These are phyloP conservation scores for Paramecium caudatum DNA, from an alignment of 73 alveolate species.

Conservation along the genomic window DNA sequence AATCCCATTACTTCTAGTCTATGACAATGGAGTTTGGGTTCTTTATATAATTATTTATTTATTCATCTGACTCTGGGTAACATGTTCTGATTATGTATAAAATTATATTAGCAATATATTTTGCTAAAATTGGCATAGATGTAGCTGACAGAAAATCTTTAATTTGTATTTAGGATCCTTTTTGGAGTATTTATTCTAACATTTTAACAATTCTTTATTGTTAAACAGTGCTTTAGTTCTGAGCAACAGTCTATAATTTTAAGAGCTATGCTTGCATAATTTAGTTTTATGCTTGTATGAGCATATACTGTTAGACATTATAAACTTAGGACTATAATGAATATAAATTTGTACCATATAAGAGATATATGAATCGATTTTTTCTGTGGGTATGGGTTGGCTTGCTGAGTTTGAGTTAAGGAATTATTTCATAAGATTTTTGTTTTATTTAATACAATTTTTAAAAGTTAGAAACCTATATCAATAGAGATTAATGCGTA, in stretches of 20 bases:
- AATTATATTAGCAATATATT: slow-evolving; percentile 6
- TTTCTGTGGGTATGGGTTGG: slow-evolving; percentile 32
- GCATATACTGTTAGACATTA: background rate
- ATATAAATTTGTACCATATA: background rate
- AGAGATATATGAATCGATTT: slow-evolving; percentile 27
- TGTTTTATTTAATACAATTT: too few species aligned
- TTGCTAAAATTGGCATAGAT: background rate
- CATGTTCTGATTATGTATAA: background rate
- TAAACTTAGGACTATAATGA: slow-evolving; percentile 5
- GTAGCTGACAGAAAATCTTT: background rate
- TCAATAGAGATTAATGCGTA: too few species aligned
- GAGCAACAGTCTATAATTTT: background rate
- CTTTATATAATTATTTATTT: background rate
- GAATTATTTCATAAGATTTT: too few species aligned
- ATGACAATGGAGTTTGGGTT: slow-evolving; percentile 5
- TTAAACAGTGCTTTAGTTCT: background rate
- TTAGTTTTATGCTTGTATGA: background rate
- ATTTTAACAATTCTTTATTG: background rate
- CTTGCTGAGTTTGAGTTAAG: too few species aligned
- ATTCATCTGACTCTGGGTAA: background rate
- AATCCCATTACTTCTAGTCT: background rate
- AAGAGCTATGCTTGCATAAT: slow-evolving; percentile 24
- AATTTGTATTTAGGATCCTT: background rate
- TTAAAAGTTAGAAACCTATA: too few species aligned
- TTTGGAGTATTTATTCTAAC: background rate